These are phyloP conservation scores for Sicyos baderoa DNA, from an alignment of 306 rosid species.

Conservation along the genomic window DNA sequence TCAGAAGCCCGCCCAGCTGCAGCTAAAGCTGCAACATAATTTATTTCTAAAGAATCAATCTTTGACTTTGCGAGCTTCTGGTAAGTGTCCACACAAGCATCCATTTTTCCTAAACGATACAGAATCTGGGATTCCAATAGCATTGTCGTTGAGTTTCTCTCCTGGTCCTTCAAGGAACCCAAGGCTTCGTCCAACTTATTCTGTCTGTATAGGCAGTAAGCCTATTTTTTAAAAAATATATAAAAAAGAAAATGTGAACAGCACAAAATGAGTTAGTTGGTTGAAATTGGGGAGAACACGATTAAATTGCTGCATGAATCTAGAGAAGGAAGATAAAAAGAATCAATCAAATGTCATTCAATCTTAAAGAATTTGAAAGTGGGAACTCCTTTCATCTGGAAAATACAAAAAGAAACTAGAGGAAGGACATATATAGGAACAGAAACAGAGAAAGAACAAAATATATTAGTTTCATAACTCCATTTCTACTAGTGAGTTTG, in stretches of 20 bases:
- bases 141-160: constrained; percentile 49
- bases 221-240: constrained; percentile 38
- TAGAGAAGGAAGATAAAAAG: background rate
- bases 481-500: background rate
- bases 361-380: background rate
- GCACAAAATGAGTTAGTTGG: background rate
- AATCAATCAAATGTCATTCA: background rate
- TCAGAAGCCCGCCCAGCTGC: constrained; percentile 79
- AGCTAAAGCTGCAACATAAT: constrained; percentile 70
- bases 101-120: constrained; percentile 80
- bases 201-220: constrained; percentile 93
- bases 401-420: background rate
- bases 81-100: constrained; percentile 79
- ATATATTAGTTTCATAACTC: background rate
- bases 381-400: background rate
- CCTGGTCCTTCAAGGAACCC: constrained; percentile 49
- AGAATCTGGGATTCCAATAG: constrained; percentile 83
- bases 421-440: background rate
- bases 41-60: constrained; percentile 72
- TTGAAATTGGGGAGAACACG: background rate
- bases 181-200: constrained; percentile 83
- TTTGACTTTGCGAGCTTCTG: constrained; percentile 75
- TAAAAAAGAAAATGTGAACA: constrained; percentile 2
- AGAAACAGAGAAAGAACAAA: background rate
- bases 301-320: background rate